Conservation (phyloP, 805 yeast genomes). For the Nakazawaea wyomingensis region DNA sequence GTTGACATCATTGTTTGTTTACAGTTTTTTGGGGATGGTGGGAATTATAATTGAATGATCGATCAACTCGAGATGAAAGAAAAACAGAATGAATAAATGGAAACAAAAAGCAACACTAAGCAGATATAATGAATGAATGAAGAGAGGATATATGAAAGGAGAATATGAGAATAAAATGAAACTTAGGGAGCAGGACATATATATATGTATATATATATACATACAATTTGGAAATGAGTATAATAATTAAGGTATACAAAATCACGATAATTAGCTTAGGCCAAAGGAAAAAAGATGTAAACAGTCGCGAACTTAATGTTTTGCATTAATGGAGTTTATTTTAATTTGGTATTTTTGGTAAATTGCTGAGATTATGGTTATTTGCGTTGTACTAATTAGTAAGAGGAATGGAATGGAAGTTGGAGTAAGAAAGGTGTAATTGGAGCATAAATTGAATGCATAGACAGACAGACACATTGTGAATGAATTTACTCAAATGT, state of each 20-base stretch:
- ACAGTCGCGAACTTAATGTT: not conserved
- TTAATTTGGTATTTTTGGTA: not conserved
- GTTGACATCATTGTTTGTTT: slow-evolving; percentile 1
- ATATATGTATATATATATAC: no score
- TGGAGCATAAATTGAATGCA: not conserved
- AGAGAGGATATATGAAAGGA: no score
- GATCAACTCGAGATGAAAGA: not conserved
- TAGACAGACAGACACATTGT: not conserved
- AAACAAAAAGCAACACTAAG: not conserved
- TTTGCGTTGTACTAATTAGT: no score
- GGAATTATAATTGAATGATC: not conserved
- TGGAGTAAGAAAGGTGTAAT: not conserved
- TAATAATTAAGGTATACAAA: not conserved
- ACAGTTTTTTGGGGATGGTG: not conserved
- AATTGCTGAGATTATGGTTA: no score
- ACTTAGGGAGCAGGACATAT: no score
- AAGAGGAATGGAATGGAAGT: not conserved
- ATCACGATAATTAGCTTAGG: not conserved
- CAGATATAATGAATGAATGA: not conserved
- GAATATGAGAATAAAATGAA: no score
- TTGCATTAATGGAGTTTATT: no score
- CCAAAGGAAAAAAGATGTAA: not conserved
- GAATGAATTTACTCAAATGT: not conserved
- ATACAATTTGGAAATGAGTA: no score
- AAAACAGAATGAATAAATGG: not conserved